Percentiles rank a stretch among this genome's conserved stretches.
Conservation (phyloP, 352 stramenopile species). For the Pythium diclinum region DNA sequence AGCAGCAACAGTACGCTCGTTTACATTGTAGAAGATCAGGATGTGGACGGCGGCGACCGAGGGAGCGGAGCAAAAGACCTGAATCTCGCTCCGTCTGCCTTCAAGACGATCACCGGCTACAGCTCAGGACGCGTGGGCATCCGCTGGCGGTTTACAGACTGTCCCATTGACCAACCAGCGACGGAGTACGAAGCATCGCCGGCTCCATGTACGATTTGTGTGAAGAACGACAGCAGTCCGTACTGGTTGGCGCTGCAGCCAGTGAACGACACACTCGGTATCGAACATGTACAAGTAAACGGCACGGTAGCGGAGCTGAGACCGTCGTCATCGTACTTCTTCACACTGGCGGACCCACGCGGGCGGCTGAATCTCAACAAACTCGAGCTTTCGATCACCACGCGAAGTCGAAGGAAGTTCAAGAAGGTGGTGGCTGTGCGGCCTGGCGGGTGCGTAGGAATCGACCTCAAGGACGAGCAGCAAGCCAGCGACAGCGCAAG, state of each 20-base stretch:
- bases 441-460: conserved; percentile 19
- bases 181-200: conserved; percentile 1
- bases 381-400: conserved; percentile 25
- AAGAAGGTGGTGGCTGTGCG: conserved; percentile 14
- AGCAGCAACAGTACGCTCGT: conserved; percentile 15
- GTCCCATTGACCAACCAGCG: conserved; percentile 5
- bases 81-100: conserved; percentile 28
- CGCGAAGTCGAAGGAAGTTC: conserved; percentile 22
- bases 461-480: conserved; percentile 3
- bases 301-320: background rate
- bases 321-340: conserved; percentile 13
- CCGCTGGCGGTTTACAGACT: conserved; percentile 34
- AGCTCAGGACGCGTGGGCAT: conserved; percentile 19
- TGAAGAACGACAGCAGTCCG: conserved; percentile 25
- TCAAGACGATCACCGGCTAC: conserved; percentile 30
- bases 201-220: conserved; percentile 19
- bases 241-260: conserved; percentile 33
- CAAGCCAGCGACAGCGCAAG: background rate
- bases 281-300: conserved; percentile 26
- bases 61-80: conserved; percentile 10
- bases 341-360: background rate
- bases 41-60: background rate
- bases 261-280: conserved; percentile 28
- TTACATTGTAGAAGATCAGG: conserved; percentile 35
- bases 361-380: conserved; percentile 9